Evolutionary conservation across 1,284 basidiomycete genomes (phyloP), one percentile per base, ranked within the genome.

Genomic region (Cutaneotrichosporon arboriforme): DNA sequence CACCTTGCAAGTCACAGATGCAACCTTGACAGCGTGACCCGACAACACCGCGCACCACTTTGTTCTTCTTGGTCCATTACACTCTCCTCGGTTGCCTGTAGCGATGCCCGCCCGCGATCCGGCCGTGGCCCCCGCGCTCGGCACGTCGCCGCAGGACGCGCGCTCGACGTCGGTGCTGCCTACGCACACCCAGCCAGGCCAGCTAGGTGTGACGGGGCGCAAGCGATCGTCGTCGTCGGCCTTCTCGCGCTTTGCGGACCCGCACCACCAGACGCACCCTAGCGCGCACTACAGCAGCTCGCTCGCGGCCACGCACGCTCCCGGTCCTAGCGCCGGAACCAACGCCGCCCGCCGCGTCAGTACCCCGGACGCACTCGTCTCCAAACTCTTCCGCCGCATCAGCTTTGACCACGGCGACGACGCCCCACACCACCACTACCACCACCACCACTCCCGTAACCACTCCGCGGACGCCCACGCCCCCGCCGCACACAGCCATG

Each of bases 51-150:
- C 26, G 10, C 26, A n/a, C n/a, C n/a, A n/a, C n/a, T n/a, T n/a
- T n/a, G n/a, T 31, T 10, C 7, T 10, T 31, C 26, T 31, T 31
- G 26, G 5, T 31, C 10, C 26, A 5, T 31, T 5, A 7, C 26
- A 31, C 26, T 5, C 7, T 31, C 26, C 7, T 31, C 26, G 10
- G 26, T 31, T 7, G 26, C 41, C 41, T 8, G 42, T 15, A 4
- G 69, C 31, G 15, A 46, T 72, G 69, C 68, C 69, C 18, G 69
- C 68, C 22, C 57, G 69, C 35, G 69, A 72, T 50, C 68, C 68
- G 3, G 61, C 62, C 4, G 60, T 64, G 8, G 62, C 66, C 9
- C 64, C 67, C 18, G 47, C 49, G 37, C 49, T 61, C 41, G 13
- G 49, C 44, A 37, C 44, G 58, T 21, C 54, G 55, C 49, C 54